phyloP scores from a whole-genome alignment of 2,329 filamentous ascomycete species.

The Trichoderma sp. region DNA sequence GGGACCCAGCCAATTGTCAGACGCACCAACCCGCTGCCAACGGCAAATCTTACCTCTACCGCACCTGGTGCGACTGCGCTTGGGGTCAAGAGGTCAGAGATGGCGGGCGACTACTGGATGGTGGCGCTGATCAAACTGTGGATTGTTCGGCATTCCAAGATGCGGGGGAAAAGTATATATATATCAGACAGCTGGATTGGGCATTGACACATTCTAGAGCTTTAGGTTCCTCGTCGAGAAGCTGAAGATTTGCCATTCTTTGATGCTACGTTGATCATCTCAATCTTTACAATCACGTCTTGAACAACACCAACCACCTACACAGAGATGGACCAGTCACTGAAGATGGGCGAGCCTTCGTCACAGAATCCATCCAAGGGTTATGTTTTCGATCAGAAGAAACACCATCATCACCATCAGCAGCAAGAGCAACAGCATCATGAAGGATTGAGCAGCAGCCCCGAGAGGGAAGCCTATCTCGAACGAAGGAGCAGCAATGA shows the following conservation, averaged over 20 bases:
- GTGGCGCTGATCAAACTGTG: conserved; percentile 8
- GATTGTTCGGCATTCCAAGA: conserved; percentile 5
- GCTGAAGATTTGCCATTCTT: not conserved
- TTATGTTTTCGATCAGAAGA: not conserved
- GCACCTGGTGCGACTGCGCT: not conserved
- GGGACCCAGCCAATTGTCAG: conserved; percentile 9
- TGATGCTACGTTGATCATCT: not conserved
- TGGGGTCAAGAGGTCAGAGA: not conserved
- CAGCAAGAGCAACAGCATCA: not conserved
- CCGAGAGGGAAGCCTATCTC: conserved; percentile 1
- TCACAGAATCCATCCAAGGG: not conserved
- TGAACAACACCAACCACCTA: not conserved
- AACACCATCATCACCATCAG: not conserved
- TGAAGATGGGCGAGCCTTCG: not conserved
- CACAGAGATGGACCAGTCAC: not conserved
- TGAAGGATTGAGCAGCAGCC: not conserved
- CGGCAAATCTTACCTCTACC: not conserved
- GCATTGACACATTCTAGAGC: not conserved
- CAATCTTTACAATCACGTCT: not conserved
- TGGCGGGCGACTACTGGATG: not conserved
- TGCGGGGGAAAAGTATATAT: conserved; percentile 4
- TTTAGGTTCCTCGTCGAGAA: not conserved
- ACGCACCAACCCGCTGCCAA: not conserved
- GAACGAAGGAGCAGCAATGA: conserved; percentile 7
- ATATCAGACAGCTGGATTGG: not conserved